Conservation (phyloP, 2,329 filamentous ascomycete genomes). For the Neopestalotiopsis clavispora region DNA sequence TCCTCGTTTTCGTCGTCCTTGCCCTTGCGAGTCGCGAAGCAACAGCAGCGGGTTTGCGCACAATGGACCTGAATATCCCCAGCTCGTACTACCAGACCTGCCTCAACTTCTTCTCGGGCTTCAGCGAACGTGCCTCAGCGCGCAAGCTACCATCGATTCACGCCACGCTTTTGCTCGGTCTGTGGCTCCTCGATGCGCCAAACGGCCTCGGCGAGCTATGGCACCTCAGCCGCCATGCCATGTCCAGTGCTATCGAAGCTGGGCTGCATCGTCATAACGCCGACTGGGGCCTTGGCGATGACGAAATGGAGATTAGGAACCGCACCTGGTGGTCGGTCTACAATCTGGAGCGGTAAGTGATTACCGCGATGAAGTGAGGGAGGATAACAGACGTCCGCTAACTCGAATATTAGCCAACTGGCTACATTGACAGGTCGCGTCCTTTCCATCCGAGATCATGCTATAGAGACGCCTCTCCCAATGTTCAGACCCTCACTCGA, state of each 20-base stretch:
- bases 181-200: not conserved
- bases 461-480: not conserved
- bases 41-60: not conserved
- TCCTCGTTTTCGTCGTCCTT: not conserved
- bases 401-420: not conserved
- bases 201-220: not conserved
- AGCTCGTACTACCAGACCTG: not conserved
- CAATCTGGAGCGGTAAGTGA: not conserved
- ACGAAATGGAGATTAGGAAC: not conserved
- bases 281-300: not conserved
- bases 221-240: not conserved
- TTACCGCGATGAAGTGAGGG: not conserved
- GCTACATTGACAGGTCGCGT: not conserved
- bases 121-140: not conserved
- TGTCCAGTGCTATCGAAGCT: not conserved
- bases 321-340: not conserved
- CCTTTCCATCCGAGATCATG: not conserved
- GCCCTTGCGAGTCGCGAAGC: not conserved
- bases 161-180: not conserved
- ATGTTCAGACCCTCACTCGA: not conserved
- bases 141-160: not conserved
- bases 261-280: not conserved
- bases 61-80: not conserved
- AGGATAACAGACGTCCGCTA: not conserved
- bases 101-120: slow-evolving; percentile 1